These are phyloP conservation scores for Penicillium cataractarum DNA, from an alignment of 495 filamentous ascomycete genomes.

Conservation along the genomic window DNA sequence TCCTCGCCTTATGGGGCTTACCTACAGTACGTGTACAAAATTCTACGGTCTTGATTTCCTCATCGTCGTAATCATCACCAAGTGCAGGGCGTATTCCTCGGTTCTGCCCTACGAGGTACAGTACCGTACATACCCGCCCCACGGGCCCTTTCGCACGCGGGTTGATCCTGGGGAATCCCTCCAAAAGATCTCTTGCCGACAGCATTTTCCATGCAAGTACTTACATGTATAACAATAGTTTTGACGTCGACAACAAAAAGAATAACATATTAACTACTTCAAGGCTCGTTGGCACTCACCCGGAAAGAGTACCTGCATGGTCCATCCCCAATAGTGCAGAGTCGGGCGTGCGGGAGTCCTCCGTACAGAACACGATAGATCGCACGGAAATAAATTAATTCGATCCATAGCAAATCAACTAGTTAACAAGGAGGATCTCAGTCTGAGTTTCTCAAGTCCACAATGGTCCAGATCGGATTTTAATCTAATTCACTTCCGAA, in stretches of 20 bases:
- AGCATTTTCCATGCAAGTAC: neutral
- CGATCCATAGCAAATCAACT: neutral
- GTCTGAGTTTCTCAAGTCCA: neutral
- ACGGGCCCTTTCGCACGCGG: slow-evolving; percentile 1
- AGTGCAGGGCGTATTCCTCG: neutral
- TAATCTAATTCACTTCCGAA: neutral
- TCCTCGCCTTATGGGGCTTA: neutral
- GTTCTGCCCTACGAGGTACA: slow-evolving; percentile 13
- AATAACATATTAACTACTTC: too few species aligned
- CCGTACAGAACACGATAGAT: slow-evolving; percentile 2
- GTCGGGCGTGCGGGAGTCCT: neutral
- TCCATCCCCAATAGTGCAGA: slow-evolving; percentile 13
- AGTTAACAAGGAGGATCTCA: neutral
- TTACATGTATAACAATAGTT: neutral
- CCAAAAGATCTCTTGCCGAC: neutral
- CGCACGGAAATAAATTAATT: slow-evolving; percentile 1
- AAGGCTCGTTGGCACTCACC: too few species aligned
- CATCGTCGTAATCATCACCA: neutral
- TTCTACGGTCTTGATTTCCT: neutral
- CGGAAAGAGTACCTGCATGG: slow-evolving; percentile 11
- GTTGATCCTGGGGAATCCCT: neutral
- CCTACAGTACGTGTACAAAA: neutral
- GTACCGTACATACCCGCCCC: slow-evolving; percentile 5
- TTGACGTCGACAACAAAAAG: too few species aligned
- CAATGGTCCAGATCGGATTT: neutral